A percentile compares a stretch with the other conserved stretches of the same genome.
Conservation (phyloP, 768 basidiomycete genomes). For the Rhizopogon sp. region DNA sequence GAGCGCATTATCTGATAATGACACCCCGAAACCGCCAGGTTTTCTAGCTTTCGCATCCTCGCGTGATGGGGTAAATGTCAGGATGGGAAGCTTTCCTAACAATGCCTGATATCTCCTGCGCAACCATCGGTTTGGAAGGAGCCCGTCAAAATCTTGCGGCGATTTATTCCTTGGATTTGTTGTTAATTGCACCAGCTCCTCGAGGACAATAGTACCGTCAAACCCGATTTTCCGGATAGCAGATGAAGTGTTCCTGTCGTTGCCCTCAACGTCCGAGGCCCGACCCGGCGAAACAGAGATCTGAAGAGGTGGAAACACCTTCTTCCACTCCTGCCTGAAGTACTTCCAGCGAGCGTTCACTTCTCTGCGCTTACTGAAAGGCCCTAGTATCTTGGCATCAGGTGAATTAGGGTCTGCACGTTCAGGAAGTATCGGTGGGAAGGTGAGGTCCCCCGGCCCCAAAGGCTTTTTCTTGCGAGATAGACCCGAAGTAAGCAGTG, state of each 20-base stretch:
- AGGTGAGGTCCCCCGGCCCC: constrained; percentile 31
- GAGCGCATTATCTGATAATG: constrained; percentile 26
- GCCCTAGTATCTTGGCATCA: constrained; percentile 57
- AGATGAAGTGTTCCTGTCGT: constrained; percentile 11
- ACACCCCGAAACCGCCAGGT: constrained; percentile 23
- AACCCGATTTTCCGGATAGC: constrained; percentile 35
- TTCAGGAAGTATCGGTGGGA: constrained; percentile 53
- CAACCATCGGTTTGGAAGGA: constrained; percentile 26
- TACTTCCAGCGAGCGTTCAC: constrained; percentile 69
- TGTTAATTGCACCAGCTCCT: constrained; percentile 42
- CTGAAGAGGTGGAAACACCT: constrained; percentile 58
- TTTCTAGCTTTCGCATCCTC: background rate
- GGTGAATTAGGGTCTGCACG: constrained; percentile 53
- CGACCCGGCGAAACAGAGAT: constrained; percentile 24
- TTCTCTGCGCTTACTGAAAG: constrained; percentile 68
- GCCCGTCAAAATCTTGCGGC: constrained; percentile 17
- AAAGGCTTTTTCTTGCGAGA: constrained; percentile 46
- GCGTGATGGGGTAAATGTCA: constrained; percentile 30
- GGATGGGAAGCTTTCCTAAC: constrained; percentile 54
- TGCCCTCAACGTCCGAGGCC: constrained; percentile 1
- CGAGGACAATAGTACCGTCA: constrained; percentile 37
- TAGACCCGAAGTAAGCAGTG: constrained; percentile 51
- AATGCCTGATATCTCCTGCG: constrained; percentile 54
- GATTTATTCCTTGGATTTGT: constrained; percentile 24
- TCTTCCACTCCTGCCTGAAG: constrained; percentile 49